Conservation (phyloP, 176 grass and related monocot genomes). For the Zoysia japonica region DNA sequence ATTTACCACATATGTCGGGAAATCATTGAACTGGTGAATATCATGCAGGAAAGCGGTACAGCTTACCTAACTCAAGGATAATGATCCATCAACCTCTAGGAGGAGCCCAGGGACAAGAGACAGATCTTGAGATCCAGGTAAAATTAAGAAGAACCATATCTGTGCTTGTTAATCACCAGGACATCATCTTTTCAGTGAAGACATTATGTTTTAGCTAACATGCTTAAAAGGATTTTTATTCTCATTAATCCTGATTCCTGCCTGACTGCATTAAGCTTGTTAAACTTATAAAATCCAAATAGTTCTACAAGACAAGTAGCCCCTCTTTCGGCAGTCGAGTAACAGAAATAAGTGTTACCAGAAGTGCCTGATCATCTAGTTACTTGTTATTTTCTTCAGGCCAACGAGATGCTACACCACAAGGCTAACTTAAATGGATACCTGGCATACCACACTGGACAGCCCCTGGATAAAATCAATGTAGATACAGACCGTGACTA, state of each 20-base stretch:
- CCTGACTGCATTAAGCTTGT: background rate
- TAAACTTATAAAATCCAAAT: conserved; percentile 1
- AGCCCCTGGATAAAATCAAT: conserved; percentile 81
- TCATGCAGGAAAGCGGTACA: conserved; percentile 79
- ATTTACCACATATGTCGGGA: conserved; percentile 1
- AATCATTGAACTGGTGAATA: conserved; percentile 25
- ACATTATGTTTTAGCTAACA: too few species aligned
- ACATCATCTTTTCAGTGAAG: background rate
- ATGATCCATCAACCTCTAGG: conserved; percentile 98
- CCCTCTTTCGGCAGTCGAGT: background rate
- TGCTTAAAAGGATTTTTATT: background rate
- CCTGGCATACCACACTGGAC: conserved; percentile 81
- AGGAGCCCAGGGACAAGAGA: conserved; percentile 76
- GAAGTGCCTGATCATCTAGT: background rate
- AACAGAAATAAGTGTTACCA: conserved; percentile 4
- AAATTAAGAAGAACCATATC: background rate
- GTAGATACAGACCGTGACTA: conserved; percentile 85
- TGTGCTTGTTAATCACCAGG: background rate
- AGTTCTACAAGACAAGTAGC: background rate
- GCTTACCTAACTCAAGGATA: conserved; percentile 95
- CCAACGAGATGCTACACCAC: conserved; percentile 88
- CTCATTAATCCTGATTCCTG: background rate
- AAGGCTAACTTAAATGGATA: conserved; percentile 91
- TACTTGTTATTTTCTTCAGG: conserved; percentile 45
- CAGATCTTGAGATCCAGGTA: conserved; percentile 97